These are phyloP conservation scores for Beauveria bassiana DNA, from an alignment of 2,329 filamentous ascomycete genomes.

Conservation along the genomic window DNA sequence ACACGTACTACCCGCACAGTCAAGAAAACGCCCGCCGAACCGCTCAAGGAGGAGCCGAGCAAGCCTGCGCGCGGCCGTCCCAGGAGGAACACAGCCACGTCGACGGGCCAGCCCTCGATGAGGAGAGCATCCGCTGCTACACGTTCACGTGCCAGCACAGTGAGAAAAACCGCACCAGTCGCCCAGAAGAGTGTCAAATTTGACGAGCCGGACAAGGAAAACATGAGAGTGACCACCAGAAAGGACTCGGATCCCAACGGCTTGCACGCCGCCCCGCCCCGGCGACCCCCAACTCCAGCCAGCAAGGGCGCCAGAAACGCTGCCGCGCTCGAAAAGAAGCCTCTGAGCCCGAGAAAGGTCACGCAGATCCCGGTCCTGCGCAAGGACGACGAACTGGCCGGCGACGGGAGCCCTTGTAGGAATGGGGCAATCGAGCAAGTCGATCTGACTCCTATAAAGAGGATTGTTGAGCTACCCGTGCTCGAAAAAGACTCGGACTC, in stretches of 20 bases:
- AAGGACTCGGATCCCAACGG: conserved; percentile 29
- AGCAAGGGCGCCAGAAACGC: conserved; percentile 28
- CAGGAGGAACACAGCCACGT: conserved; percentile 28
- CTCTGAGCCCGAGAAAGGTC: conserved; percentile 58
- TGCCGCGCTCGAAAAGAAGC: conserved; percentile 34
- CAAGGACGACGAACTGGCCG: conserved; percentile 38
- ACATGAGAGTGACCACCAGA: conserved; percentile 38
- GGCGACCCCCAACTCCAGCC: conserved; percentile 26
- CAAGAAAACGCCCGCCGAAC: conserved; percentile 20
- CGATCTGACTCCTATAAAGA: conserved; percentile 37
- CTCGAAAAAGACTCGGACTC: conserved; percentile 15
- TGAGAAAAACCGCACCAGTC: conserved; percentile 18
- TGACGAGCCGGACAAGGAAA: conserved; percentile 58
- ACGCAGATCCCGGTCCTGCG: conserved; percentile 44
- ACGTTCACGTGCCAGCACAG: conserved; percentile 16
- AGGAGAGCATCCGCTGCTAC: conserved; percentile 15
- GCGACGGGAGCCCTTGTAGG: conserved; percentile 50
- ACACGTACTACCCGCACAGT: conserved; percentile 20
- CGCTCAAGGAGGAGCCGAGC: conserved; percentile 17
- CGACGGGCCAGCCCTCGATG: conserved; percentile 17
- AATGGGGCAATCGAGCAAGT: conserved; percentile 21
- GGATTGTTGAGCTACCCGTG: conserved; percentile 10
- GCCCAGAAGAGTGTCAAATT: conserved; percentile 56
- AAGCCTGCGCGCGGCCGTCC: conserved; percentile 37
- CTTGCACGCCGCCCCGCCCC: conserved; percentile 36